phyloP scores from a whole-genome alignment of 176 grass and related monocot genomes.

The Dactylis glomerata region DNA sequence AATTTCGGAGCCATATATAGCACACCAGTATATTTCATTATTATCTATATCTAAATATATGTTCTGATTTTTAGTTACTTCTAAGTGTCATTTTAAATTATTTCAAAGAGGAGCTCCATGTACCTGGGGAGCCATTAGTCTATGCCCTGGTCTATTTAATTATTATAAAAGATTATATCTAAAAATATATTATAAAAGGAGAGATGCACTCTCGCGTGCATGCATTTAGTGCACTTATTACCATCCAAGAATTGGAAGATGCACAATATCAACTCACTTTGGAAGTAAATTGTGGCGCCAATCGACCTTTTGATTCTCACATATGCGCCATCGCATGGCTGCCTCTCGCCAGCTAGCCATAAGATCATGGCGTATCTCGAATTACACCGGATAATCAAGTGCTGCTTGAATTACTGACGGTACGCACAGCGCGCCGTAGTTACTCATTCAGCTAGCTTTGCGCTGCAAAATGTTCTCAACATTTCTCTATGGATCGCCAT shows the following conservation, averaged over 20 bases:
- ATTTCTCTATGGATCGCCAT: neutral
- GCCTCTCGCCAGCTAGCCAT: neutral
- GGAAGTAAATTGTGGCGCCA: constrained; percentile 5
- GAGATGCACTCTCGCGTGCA: neutral
- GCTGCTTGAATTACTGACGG: neutral
- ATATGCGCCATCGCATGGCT: neutral
- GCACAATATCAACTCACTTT: neutral
- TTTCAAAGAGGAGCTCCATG: no score
- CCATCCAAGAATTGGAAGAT: neutral
- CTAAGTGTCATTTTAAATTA: no score
- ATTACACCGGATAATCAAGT: neutral
- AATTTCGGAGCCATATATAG: no score
- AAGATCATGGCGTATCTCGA: neutral
- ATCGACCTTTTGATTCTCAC: neutral
- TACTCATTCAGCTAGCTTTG: neutral
- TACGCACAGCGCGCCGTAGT: neutral
- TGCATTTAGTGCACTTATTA: neutral
- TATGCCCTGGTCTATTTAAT: no score
- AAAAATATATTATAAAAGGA: no score
- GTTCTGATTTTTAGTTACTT: no score
- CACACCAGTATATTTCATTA: no score
- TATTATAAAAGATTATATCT: no score
- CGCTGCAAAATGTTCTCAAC: neutral
- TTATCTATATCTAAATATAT: no score
- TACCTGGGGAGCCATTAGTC: no score